phyloP scores from a whole-genome alignment of 2,329 filamentous ascomycete genomes.

The Bipolaris zeicola region DNA sequence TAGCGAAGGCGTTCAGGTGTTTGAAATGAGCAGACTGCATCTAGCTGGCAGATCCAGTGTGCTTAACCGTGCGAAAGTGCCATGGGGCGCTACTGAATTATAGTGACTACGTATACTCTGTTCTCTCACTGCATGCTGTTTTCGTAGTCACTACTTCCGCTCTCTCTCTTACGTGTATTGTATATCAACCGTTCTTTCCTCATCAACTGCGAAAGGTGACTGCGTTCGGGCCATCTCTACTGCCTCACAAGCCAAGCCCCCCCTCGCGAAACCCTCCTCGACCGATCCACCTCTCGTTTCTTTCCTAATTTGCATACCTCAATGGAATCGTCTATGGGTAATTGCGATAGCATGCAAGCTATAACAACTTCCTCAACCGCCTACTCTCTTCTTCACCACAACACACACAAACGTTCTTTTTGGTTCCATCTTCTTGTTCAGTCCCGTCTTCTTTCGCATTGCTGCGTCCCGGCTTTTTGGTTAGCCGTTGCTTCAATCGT shows the following conservation, averaged over 20 bases:
- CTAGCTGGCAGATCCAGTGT: neutral
- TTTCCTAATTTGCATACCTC: conserved; percentile 18
- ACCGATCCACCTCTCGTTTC: conserved; percentile 5
- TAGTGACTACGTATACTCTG: neutral
- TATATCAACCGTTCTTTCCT: conserved; percentile 6
- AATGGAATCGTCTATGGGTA: conserved; percentile 17
- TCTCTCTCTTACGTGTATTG: neutral
- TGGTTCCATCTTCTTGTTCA: conserved; percentile 46
- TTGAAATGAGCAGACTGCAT: neutral
- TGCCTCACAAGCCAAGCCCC: conserved; percentile 15
- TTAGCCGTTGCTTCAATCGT: conserved; percentile 46
- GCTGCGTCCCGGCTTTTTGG: conserved; percentile 46
- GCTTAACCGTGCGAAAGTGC: neutral
- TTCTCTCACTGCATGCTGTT: neutral
- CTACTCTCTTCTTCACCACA: conserved; percentile 21
- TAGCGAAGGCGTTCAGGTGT: conserved; percentile 33
- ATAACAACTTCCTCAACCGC: conserved; percentile 26
- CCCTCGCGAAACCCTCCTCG: conserved; percentile 18
- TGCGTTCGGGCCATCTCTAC: conserved; percentile 8
- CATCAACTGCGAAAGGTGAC: conserved; percentile 1
- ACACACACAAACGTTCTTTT: conserved; percentile 38
- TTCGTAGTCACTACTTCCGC: neutral
- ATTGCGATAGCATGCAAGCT: conserved; percentile 28
- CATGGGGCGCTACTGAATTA: neutral
- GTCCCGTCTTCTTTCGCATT: conserved; percentile 45